phyloP scores from a whole-genome alignment of 805 yeast genomes.

The Pichia kluyveri region DNA sequence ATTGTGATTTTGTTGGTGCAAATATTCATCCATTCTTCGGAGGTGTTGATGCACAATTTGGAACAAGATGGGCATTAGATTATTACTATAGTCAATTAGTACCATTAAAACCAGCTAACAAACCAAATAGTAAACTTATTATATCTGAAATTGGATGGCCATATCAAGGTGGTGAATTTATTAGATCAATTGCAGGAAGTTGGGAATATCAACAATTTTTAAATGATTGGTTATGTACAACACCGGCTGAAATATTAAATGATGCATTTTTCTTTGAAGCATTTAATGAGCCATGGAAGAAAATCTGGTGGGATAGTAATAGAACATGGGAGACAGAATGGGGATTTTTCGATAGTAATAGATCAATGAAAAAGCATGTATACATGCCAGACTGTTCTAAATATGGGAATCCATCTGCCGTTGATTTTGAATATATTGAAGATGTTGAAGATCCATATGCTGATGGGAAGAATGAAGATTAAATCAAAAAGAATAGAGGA shows the following conservation, averaged over 20 bases:
- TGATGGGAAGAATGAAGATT: not conserved
- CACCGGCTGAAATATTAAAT: constrained; percentile 28
- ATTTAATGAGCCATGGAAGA: constrained; percentile 67
- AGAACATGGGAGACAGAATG: constrained; percentile 61
- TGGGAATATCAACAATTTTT: constrained; percentile 38
- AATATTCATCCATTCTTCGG: constrained; percentile 64
- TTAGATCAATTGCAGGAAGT: constrained; percentile 38
- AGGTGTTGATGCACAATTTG: constrained; percentile 39
- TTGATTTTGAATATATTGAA: not conserved
- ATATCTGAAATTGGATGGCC: constrained; percentile 74
- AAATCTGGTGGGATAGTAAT: constrained; percentile 37
- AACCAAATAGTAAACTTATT: constrained; percentile 25
- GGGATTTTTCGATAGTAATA: constrained; percentile 50
- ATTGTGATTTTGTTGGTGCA: constrained; percentile 51
- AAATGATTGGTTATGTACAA: constrained; percentile 42
- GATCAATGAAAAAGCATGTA: constrained; percentile 37
- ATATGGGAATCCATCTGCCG: not conserved
- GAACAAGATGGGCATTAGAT: constrained; percentile 45
- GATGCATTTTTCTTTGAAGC: constrained; percentile 59
- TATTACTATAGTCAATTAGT: constrained; percentile 35
- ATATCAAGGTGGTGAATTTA: constrained; percentile 43
- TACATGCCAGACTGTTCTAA: constrained; percentile 31
- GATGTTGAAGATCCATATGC: not conserved
- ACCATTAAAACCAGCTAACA: constrained; percentile 26
- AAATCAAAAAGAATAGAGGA: not conserved